Percentiles rank a stretch among this genome's conserved stretches.
phyloP scores from a whole-genome alignment of 176 grass and related monocot species.

The Bolboschoenus planiculmis region DNA sequence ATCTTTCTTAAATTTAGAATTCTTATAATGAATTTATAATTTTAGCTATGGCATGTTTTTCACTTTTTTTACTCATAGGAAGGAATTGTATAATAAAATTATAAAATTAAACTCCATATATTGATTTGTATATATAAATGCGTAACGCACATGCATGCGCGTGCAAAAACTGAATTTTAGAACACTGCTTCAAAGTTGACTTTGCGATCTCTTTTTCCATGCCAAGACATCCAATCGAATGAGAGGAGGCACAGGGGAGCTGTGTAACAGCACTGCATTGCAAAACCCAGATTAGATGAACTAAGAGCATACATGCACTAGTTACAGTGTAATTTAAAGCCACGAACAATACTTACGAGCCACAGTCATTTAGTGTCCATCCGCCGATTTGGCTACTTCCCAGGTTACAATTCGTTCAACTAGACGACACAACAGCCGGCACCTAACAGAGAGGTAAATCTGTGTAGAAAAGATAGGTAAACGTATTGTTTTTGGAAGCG shows the following conservation, averaged over 20 bases:
- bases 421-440: neutral
- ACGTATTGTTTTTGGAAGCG: neutral
- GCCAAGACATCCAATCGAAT: neutral
- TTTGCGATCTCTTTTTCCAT: neutral
- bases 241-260: neutral
- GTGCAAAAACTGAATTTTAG: neutral
- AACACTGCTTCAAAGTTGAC: neutral
- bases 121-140: no score
- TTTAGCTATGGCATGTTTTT: no score
- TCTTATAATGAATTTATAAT: no score
- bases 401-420: neutral
- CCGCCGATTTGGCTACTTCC: neutral
- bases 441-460: no score
- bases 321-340: neutral
- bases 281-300: neutral
- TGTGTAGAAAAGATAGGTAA: neutral
- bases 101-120: no score
- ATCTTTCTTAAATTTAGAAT: no score
- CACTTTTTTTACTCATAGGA: no score
- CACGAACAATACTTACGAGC: neutral
- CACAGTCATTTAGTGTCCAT: neutral
- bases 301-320: neutral
- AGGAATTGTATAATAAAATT: no score
- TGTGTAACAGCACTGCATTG: neutral
- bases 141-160: no score